phyloP scores from a whole-genome alignment of 2,329 filamentous ascomycete genomes.

The Graphiopsis chlorocephala region DNA sequence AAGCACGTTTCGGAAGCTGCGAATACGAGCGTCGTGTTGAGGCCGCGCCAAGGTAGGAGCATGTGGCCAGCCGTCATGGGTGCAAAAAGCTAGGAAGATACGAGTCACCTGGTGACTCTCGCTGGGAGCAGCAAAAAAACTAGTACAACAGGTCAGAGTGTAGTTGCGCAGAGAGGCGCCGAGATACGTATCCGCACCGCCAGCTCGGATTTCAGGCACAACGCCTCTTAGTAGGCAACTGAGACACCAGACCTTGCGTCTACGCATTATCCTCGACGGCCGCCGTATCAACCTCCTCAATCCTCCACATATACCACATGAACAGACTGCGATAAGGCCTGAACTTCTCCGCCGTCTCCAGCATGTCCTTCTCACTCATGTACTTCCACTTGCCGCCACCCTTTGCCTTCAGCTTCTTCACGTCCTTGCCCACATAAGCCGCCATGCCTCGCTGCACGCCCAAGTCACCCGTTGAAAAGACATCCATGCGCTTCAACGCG shows the following conservation, averaged over 20 bases:
- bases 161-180: too few species aligned
- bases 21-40: too few species aligned
- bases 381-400: conserved; percentile 95
- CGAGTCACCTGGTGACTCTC: too few species aligned
- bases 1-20: too few species aligned
- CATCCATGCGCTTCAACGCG: conserved; percentile 88
- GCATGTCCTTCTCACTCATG: conserved; percentile 91
- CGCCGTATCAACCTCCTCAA: conserved; percentile 23
- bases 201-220: too few species aligned
- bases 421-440: conserved; percentile 76
- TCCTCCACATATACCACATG: conserved; percentile 96
- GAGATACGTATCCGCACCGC: too few species aligned
- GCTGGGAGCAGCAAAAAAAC: too few species aligned
- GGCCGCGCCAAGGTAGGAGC: too few species aligned
- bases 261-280: conserved; percentile 24
- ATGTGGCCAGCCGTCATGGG: too few species aligned
- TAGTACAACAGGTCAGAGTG: too few species aligned
- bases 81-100: too few species aligned
- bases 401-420: conserved; percentile 76
- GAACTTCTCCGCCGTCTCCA: conserved; percentile 75
- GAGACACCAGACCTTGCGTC: neutral
- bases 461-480: conserved; percentile 87
- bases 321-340: conserved; percentile 82
- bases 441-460: conserved; percentile 96
- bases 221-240: neutral